phyloP scores from a whole-genome alignment of 208 protist species.

The Trypanosoma congolense region DNA sequence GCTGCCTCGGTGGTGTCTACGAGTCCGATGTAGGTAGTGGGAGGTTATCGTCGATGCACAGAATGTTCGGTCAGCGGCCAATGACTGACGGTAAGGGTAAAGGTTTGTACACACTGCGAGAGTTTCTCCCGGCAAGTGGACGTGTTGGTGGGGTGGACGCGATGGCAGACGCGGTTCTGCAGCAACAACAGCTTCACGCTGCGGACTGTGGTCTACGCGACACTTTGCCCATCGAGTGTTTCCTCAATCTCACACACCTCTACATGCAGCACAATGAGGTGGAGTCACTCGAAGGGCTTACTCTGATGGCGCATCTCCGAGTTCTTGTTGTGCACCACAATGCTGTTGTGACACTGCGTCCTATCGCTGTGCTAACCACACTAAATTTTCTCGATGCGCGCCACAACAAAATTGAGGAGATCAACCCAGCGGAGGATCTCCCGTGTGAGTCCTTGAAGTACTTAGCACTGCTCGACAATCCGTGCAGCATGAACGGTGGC shows the following conservation, averaged over 20 bases:
- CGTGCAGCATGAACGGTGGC: constrained; percentile 21
- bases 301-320: constrained; percentile 50
- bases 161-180: constrained; percentile 60
- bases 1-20: background rate
- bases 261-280: constrained; percentile 77
- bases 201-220: constrained; percentile 30
- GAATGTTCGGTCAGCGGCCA: background rate
- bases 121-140: constrained; percentile 34
- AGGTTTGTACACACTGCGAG: constrained; percentile 10
- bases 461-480: constrained; percentile 55
- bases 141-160: constrained; percentile 48
- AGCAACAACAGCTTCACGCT: constrained; percentile 46
- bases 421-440: constrained; percentile 39
- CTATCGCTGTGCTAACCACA: constrained; percentile 34
- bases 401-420: constrained; percentile 38
- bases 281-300: constrained; percentile 44
- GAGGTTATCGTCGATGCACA: background rate
- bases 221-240: constrained; percentile 40
- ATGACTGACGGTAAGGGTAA: background rate
- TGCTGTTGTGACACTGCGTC: constrained; percentile 32
- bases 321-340: constrained; percentile 82
- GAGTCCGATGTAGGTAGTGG: background rate
- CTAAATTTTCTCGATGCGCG: constrained; percentile 63
- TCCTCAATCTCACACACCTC: constrained; percentile 72
- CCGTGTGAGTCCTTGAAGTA: constrained; percentile 43